Base-by-base conservation (phyloP, 495 filamentous ascomycete species). In the Xanthoparmelia taractica region DNA sequence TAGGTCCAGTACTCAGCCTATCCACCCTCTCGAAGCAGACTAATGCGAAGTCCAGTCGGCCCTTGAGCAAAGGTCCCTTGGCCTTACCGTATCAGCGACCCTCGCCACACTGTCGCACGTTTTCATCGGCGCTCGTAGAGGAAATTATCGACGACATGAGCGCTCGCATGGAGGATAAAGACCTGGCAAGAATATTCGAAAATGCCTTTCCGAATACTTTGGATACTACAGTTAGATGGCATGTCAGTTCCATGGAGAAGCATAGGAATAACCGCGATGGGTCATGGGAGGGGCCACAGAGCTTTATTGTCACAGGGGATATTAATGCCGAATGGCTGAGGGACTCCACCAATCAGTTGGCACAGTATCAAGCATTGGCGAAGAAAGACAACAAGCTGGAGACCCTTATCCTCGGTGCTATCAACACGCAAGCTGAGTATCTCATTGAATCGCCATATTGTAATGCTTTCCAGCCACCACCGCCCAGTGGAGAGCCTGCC, bases 321-420 rank as follows among this genome's bases (percentile, higher is more conserved):
- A 99, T 99, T 72, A 88, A 97, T 69, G 94, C 94, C 8, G 94
- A 97, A 75, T 99, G 94, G 94, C 77, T 99, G 50, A 87, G 94
- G 57, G 94, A 99, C 75, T 96, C 92, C 48, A 97, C 95, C 13
- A 97, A 97, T 75, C 94, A 99, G 72, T 74, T 99, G 20, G 81
- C 84, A 7, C 91, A 92, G 54, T 99, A 99, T 69, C 94, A 97
- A 68, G 71, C 79, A 1, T 78, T 99, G 25, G 91, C 92, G 1
- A 87, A 84, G 64, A 86, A 88, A 64, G 94, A 97, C 71, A 79
- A 82, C 58, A 77, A 72, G 13, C 84, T 97, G 54, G 82, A 86
- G 68, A 86, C 80, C 57, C 78, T 99, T 34, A 94, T 97, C 54
- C 79, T 95, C 0, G 94, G 94, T 8, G 95, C 95, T 56, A 96